Evolutionary conservation across 305 asterid genomes (phyloP), one percentile per base, ranked within the genome.

Genomic region (Fraxinus floribunda): DNA sequence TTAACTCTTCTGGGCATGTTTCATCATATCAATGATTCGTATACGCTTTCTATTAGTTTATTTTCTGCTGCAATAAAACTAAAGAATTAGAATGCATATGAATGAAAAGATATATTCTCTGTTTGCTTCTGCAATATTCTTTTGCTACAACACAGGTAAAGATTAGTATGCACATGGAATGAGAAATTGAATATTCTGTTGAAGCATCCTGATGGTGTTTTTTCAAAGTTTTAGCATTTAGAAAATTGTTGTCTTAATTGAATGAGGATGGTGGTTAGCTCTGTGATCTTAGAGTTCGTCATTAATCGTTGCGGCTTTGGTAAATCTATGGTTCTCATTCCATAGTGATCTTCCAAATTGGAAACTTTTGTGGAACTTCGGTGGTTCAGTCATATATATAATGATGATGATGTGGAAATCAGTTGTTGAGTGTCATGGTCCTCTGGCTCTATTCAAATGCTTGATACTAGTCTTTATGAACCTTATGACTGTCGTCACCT

Each of bases 121-220:
- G 35, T 26, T 66, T 4, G 74, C n/a, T 44, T 77, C 68, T 73
- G 41, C 26, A 72, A 41, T 57, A 20, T 30, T 79, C 49, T 64
- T 13, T 11, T 78, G 55, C 76, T 29, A 82, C 85, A 44, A 66
- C 7, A 11, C 74, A 9, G 74, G 74, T 66, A 26, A 66, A 66
- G 34, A 66, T 66, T 24, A 66, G 74, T 55, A 15, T 73, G 26
- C 38, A 18, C 73, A 44, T 76, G 60, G 49, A 30, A 44, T 32
- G 32, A 24, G 52, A 44, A 76, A 64, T 39, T 13, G 38, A 24
- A 46, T 77, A 76, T 71, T 83, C 78, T 77, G 66, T 72, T 78
- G 70, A 55, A 52, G 75, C 78, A 78, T 20, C 16, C n/a, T 52
- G 44, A 8, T 20, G 60, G 29, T 49, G 46, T 35, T 49, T 52